Percentiles rank a stretch among this genome's conserved stretches.
Conservation (phyloP, 139 green algal genomes). For the Chlamydomonas sp. region DNA sequence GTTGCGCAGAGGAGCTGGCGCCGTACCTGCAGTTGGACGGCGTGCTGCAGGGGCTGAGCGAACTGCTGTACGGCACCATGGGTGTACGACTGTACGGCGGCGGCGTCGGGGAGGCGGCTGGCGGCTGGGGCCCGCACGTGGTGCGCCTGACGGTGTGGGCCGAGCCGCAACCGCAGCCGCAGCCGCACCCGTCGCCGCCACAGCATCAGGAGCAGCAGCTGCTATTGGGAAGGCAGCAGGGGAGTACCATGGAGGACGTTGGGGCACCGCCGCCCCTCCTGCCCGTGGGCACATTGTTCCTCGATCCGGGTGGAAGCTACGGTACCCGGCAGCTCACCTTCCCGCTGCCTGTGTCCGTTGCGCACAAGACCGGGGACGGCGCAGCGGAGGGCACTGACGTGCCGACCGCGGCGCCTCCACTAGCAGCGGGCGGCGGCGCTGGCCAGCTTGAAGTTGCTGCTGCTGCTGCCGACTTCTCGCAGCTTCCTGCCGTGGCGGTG, state of each 20-base stretch:
- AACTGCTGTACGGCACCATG: slow-evolving; percentile 23
- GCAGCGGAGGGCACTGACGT: background rate
- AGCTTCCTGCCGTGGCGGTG: slow-evolving; percentile 16
- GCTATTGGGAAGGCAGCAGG: too few relatives aligned
- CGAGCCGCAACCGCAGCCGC: background rate
- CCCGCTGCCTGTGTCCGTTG: background rate
- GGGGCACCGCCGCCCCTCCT: too few relatives aligned
- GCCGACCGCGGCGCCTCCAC: too few relatives aligned
- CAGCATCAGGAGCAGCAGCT: too few relatives aligned
- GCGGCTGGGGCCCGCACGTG: slow-evolving; percentile 7
- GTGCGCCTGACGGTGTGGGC: background rate
- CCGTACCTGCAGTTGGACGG: slow-evolving; percentile 3
- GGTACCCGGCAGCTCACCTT: slow-evolving; percentile 41
- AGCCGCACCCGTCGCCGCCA: too few relatives aligned
- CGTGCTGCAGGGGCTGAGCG: slow-evolving; percentile 13
- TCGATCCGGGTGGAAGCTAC: slow-evolving; percentile 39
- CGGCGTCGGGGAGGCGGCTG: background rate
- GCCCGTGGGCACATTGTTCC: slow-evolving; percentile 21
- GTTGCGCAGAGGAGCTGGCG: background rate
- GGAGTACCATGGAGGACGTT: too few relatives aligned
- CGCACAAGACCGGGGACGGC: background rate
- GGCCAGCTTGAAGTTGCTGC: too few relatives aligned
- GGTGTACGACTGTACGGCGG: background rate
- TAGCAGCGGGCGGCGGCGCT: too few relatives aligned
- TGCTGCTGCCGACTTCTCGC: background rate